Evolutionary conservation across 2,329 filamentous ascomycete genomes (phyloP).

Genomic region (Tolypocladium paradoxum): DNA sequence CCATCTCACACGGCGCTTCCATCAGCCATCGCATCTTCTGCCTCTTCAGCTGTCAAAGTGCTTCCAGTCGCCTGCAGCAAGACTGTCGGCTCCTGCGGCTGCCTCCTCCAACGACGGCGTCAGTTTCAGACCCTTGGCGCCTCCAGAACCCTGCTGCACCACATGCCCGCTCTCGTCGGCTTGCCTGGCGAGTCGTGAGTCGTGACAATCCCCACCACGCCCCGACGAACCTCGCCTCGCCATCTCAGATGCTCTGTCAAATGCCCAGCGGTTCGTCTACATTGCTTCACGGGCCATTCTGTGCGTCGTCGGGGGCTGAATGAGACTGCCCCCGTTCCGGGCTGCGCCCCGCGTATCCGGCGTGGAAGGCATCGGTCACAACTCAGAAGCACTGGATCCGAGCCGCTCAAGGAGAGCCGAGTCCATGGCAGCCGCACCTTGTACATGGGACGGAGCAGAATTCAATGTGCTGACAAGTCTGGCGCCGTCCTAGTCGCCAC

Average conservation of each 20-base stretch:
- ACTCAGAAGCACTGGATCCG: too few relatives aligned
- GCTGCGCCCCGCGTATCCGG: too few relatives aligned
- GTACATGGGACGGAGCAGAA: not conserved
- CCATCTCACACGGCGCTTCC: too few relatives aligned
- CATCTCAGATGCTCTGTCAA: not conserved
- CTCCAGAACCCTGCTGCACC: not conserved
- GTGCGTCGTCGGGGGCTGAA: not conserved
- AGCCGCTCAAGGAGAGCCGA: too few relatives aligned
- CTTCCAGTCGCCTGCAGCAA: not conserved
- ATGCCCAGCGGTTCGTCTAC: not conserved
- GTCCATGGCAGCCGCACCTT: not conserved
- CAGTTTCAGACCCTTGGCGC: constrained; percentile 8
- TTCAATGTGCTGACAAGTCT: too few relatives aligned
- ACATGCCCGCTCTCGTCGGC: not conserved
- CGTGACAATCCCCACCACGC: not conserved
- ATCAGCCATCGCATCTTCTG: too few relatives aligned
- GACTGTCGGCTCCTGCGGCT: not conserved
- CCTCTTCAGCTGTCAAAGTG: not conserved
- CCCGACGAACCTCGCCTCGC: not conserved
- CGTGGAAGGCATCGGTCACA: too few relatives aligned
- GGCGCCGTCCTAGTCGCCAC: too few relatives aligned
- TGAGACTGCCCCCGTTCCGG: not conserved
- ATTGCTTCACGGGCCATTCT: not conserved
- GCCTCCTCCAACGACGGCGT: constrained; percentile 1
- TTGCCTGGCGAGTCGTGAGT: too few relatives aligned